A percentile compares a stretch with the other conserved stretches of the same genome.
Conservation (phyloP, 495 filamentous ascomycete genomes). For the Aspergillus mulundensis region DNA sequence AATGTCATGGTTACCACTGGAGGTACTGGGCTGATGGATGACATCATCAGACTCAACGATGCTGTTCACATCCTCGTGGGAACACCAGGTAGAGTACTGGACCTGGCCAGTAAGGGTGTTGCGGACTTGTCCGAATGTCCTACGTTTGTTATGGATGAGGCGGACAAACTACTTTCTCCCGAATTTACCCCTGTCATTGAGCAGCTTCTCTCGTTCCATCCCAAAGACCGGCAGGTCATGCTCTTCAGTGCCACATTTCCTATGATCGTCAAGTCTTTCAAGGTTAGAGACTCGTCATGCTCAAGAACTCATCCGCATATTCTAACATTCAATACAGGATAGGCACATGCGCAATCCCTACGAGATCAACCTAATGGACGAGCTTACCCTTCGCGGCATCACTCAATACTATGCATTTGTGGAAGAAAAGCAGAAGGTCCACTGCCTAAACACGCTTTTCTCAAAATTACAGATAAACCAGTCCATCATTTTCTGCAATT, state of each 20-base stretch:
- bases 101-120: constrained; percentile 89
- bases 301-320: not conserved
- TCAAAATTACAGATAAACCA: constrained; percentile 99
- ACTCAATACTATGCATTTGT: constrained; percentile 99
- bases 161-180: constrained; percentile 91
- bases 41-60: constrained; percentile 92
- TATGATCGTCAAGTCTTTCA: constrained; percentile 92
- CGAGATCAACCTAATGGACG: constrained; percentile 99
- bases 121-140: constrained; percentile 95
- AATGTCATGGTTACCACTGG: constrained; percentile 99
- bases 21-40: constrained; percentile 89
- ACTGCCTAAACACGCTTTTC: constrained; percentile 98
- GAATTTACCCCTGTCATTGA: constrained; percentile 98
- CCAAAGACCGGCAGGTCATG: constrained; percentile 97
- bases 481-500: constrained; percentile 99
- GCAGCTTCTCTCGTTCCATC: constrained; percentile 86
- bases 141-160: constrained; percentile 99
- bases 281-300: constrained; percentile 34
- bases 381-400: constrained; percentile 95
- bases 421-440: constrained; percentile 98
- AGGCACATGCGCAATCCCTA: constrained; percentile 95
- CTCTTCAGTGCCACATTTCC: constrained; percentile 98
- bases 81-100: constrained; percentile 91
- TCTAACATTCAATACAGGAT: constrained; percentile 47
- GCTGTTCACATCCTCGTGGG: constrained; percentile 97